Conservation (phyloP, 164 flowering plant species). For the Chimonanthus praecox region DNA sequence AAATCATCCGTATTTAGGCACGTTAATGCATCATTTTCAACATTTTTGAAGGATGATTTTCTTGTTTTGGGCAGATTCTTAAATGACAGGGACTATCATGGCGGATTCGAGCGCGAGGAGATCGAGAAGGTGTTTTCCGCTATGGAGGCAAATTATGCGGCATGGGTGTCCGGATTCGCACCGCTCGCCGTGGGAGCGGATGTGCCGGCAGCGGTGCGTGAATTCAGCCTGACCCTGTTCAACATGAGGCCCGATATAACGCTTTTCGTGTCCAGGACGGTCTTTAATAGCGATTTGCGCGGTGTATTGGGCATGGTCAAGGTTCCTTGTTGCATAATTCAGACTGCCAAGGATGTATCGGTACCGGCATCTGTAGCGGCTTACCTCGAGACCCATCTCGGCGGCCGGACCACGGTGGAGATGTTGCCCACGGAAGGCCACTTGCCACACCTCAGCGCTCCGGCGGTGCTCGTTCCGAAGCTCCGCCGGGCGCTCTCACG, state of each 20-base stretch:
- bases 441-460: slow-evolving; percentile 87
- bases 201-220: slow-evolving; percentile 84
- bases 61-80: slow-evolving; percentile 36
- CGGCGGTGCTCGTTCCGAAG: slow-evolving; percentile 45
- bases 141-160: slow-evolving; percentile 81
- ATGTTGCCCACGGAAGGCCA: slow-evolving; percentile 74
- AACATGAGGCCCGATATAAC: slow-evolving; percentile 96
- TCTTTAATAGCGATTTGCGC: slow-evolving; percentile 71
- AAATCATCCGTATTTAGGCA: too few relatives aligned
- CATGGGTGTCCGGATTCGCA: slow-evolving; percentile 89
- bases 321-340: slow-evolving; percentile 82
- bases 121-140: slow-evolving; percentile 81
- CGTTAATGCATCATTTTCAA: too few relatives aligned
- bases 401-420: slow-evolving; percentile 69
- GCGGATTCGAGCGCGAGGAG: slow-evolving; percentile 76
- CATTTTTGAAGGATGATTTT: too few relatives aligned
- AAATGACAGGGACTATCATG: slow-evolving; percentile 84
- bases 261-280: slow-evolving; percentile 55
- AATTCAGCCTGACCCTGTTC: slow-evolving; percentile 91
- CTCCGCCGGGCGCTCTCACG: slow-evolving; percentile 62
- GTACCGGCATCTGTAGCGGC: slow-evolving; percentile 71
- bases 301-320: slow-evolving; percentile 57
- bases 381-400: slow-evolving; percentile 64
- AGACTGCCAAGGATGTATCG: slow-evolving; percentile 74
- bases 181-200: slow-evolving; percentile 95